Base-by-base conservation (phyloP, 1,284 basidiomycete species). In the Ustilago nuda region DNA sequence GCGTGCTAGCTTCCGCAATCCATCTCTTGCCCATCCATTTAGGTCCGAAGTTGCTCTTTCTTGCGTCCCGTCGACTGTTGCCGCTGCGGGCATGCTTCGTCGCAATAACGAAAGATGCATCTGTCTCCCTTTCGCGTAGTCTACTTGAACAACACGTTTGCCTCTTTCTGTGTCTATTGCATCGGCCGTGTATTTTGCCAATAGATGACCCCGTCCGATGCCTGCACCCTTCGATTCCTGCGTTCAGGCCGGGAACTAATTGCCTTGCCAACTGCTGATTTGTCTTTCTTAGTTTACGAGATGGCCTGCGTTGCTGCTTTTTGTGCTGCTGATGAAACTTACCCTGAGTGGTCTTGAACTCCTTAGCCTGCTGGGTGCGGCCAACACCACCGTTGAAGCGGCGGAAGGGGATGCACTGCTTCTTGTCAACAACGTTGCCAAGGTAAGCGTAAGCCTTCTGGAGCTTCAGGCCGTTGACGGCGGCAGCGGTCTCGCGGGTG, bases 261-360 rank as follows among this genome's bases (percentile, higher is more conserved):
- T 50, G 23, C 9, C 27, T 30, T 30, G 37, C 9, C 37, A 3
- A 4, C 37, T 54, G 11, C 52, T 37, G 11, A 19, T 8, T 35
- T 15, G 17, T 30, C 4, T 11, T 6, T n/a, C 30, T 36, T 19
- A 12, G 7, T 33, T 8, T 43, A 15, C 45, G 41, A 56, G 27
- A 12, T 32, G 9, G 15, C 55, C 30, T 32, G 27, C 48, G 33
- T 48, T 15, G 41, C 4, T 35, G 43, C 41, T 23, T 19, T 27
- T 4, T 19, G 3, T 39, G n/a, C n/a, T 56, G 17, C 15, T 15
- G n/a, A 36, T 15, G 37, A 58, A 19, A 72, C 81, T 88, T 90
- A 94, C 95, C 95, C 89, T 97, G 94, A 78, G 95, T 98, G 72
- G 94, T 91, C 89, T 94, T 94, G 89, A 97, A 97, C 88, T 95